A percentile compares a stretch with the other conserved stretches of the same genome.
These are phyloP conservation scores for Protea cynaroides DNA, from an alignment of 164 flowering plant genomes.

Conservation along the genomic window DNA sequence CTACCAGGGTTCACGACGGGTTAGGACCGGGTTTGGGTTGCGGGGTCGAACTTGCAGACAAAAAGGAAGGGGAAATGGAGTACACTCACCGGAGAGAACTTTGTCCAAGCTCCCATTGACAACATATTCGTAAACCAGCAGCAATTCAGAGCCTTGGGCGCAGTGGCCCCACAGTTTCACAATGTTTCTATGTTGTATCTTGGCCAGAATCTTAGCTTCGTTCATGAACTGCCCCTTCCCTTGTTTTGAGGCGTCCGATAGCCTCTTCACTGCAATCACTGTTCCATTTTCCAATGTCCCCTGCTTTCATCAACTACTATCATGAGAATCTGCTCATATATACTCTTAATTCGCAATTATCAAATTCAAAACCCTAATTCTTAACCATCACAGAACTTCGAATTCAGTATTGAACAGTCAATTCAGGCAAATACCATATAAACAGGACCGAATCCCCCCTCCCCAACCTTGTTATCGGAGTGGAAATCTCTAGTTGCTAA, in stretches of 20 bases:
- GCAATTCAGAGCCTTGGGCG: conserved; percentile 56
- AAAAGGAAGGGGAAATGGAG: background rate
- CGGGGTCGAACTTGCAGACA: no score
- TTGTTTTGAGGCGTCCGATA: conserved; percentile 64
- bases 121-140: conserved; percentile 87
- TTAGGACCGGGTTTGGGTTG: no score
- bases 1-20: no score
- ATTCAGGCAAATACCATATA: conserved; percentile 20
- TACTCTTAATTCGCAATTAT: background rate
- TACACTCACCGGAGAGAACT: conserved; percentile 69
- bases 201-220: conserved; percentile 72
- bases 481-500: conserved; percentile 75
- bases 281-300: conserved; percentile 81
- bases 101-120: conserved; percentile 84
- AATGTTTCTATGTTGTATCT: conserved; percentile 88
- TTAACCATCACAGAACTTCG: background rate
- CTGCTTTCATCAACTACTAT: no score
- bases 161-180: conserved; percentile 82
- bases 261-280: conserved; percentile 88
- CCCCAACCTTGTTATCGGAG: conserved; percentile 55
- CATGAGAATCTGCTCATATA: no score
- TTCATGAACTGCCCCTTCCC: conserved; percentile 75
- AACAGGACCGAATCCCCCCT: conserved; percentile 27
- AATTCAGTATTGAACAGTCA: no score
- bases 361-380: background rate